Evolutionary conservation across 2,329 filamentous ascomycete species (phyloP).

Genomic region (Thelonectria blattea): DNA sequence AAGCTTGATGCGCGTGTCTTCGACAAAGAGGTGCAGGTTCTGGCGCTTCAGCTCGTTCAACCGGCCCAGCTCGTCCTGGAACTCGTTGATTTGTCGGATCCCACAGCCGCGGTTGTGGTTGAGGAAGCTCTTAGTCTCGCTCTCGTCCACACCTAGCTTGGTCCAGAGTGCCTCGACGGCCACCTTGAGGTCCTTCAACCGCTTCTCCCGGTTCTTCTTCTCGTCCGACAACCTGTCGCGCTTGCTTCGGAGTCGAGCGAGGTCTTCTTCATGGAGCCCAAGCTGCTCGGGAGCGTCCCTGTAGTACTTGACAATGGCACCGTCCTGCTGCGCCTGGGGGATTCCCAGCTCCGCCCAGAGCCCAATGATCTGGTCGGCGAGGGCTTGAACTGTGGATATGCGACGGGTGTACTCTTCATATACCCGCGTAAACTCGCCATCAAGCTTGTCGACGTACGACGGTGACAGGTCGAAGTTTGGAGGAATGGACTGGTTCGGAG

Average conservation of each 20-base stretch:
- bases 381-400: conserved; percentile 73
- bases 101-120: conserved; percentile 90
- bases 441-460: conserved; percentile 83
- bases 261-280: conserved; percentile 86
- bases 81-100: conserved; percentile 91
- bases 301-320: conserved; percentile 84
- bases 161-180: conserved; percentile 90
- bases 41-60: conserved; percentile 93
- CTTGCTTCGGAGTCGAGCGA: conserved; percentile 73
- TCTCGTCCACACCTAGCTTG: conserved; percentile 81
- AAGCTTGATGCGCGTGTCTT: conserved; percentile 87
- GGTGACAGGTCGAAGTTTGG: conserved; percentile 92
- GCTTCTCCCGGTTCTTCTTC: conserved; percentile 83
- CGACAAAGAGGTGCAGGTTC: conserved; percentile 94
- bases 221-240: conserved; percentile 86
- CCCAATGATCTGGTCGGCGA: conserved; percentile 86
- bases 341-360: conserved; percentile 96
- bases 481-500: conserved; percentile 75
- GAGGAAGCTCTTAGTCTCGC: conserved; percentile 84
- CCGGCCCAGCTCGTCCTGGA: conserved; percentile 85
- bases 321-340: conserved; percentile 90
- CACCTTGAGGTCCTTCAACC: conserved; percentile 73
- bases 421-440: conserved; percentile 89
- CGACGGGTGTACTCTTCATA: conserved; percentile 96
- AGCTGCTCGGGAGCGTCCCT: conserved; percentile 92